Conservation (phyloP, 1,284 basidiomycete genomes). For the Trametes pubescens region DNA sequence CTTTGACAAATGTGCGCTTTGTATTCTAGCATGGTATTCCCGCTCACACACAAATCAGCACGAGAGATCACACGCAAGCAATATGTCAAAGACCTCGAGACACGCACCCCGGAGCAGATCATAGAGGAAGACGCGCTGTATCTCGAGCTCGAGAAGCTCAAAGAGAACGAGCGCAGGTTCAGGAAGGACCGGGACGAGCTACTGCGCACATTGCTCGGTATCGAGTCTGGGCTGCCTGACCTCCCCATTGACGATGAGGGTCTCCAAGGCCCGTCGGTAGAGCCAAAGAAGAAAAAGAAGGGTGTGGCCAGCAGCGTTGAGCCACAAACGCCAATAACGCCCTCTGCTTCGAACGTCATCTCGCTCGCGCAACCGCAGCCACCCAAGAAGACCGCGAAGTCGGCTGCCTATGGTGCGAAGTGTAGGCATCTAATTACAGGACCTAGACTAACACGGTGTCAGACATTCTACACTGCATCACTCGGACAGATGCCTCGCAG, state of each 20-base stretch:
- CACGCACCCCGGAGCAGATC: conserved; percentile 88
- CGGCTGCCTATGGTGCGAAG: conserved; percentile 62
- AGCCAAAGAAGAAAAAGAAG: conserved; percentile 59
- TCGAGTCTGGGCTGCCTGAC: conserved; percentile 85
- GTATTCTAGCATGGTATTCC: background rate
- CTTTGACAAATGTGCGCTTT: conserved; percentile 81
- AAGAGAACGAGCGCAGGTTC: conserved; percentile 92
- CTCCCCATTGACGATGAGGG: conserved; percentile 69
- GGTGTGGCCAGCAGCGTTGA: conserved; percentile 54
- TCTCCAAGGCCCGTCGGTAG: conserved; percentile 50
- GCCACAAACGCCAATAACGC: conserved; percentile 63
- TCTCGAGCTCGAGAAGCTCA: conserved; percentile 92
- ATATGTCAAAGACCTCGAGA: conserved; percentile 87
- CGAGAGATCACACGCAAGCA: conserved; percentile 91
- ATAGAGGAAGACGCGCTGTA: conserved; percentile 97
- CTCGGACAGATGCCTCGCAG: conserved; percentile 67
- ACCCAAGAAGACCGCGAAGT: conserved; percentile 62
- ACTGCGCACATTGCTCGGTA: conserved; percentile 82
- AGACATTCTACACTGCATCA: conserved; percentile 82
- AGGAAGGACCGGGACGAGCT: conserved; percentile 92
- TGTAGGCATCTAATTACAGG: background rate
- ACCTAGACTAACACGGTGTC: background rate
- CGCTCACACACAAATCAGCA: conserved; percentile 52
- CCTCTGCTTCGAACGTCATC: conserved; percentile 50
- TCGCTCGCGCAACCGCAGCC: conserved; percentile 52